A percentile compares a stretch with the other conserved stretches of the same genome.
These are phyloP conservation scores for Cyberlindnera meyerae DNA, from an alignment of 805 yeast genomes.

Conservation along the genomic window DNA sequence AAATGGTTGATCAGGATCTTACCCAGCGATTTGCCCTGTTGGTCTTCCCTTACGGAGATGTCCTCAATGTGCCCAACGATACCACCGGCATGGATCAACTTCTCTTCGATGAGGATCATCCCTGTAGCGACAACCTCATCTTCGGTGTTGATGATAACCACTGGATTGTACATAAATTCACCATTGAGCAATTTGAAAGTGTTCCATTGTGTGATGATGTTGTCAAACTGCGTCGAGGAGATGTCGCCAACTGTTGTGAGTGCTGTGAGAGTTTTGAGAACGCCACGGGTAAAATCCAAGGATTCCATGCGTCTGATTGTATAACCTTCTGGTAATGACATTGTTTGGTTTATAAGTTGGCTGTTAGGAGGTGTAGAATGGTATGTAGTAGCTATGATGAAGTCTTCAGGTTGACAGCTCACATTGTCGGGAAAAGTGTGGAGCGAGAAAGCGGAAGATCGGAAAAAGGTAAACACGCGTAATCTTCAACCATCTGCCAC, in stretches of 20 bases:
- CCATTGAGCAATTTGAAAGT: conserved; percentile 26
- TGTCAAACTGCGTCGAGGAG: conserved; percentile 42
- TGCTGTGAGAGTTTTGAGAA: conserved; percentile 55
- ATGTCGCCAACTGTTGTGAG: conserved; percentile 84
- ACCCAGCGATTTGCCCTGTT: conserved; percentile 86
- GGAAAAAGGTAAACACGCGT: neutral
- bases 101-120: conserved; percentile 70
- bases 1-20: conserved; percentile 56
- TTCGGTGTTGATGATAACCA: conserved; percentile 49
- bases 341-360: too few relatives aligned
- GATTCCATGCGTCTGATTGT: conserved; percentile 50
- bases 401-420: too few relatives aligned
- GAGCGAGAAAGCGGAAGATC: neutral
- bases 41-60: conserved; percentile 67
- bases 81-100: conserved; percentile 80
- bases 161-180: conserved; percentile 51
- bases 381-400: too few relatives aligned
- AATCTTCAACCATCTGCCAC: too few relatives aligned
- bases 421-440: too few relatives aligned
- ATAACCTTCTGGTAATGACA: conserved; percentile 59
- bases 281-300: conserved; percentile 59
- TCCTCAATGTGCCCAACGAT: conserved; percentile 93
- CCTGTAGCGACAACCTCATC: conserved; percentile 78
- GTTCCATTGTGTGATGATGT: conserved; percentile 57
- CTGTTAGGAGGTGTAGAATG: too few relatives aligned